phyloP scores from a whole-genome alignment of 1,284 basidiomycete genomes.

The Vanrija sp. region DNA sequence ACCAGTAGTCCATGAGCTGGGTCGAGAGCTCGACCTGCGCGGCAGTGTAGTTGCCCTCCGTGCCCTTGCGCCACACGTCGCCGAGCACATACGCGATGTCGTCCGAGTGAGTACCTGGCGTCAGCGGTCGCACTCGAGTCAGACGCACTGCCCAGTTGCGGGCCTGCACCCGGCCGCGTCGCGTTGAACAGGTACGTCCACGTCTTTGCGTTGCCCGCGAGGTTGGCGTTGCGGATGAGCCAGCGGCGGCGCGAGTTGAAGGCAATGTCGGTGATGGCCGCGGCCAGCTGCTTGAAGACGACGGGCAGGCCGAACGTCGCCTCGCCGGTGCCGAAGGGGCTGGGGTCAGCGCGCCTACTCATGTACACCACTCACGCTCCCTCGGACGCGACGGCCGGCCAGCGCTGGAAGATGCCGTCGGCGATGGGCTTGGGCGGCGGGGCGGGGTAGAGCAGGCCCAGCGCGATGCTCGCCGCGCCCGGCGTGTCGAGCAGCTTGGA shows the following conservation, averaged over 20 bases:
- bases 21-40: conserved; percentile 22
- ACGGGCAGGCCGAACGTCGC: conserved; percentile 30
- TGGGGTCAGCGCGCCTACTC: neutral
- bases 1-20: conserved; percentile 41
- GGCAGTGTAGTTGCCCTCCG: conserved; percentile 20
- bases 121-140: neutral
- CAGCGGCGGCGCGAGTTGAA: conserved; percentile 34
- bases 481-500: neutral
- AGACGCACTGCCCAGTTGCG: conserved; percentile 1
- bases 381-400: conserved; percentile 25
- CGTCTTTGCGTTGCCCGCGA: conserved; percentile 23
- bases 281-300: conserved; percentile 27
- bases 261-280: conserved; percentile 28
- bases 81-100: conserved; percentile 34
- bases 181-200: conserved; percentile 39
- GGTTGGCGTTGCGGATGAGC: conserved; percentile 29
- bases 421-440: conserved; percentile 13
- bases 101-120: conserved; percentile 22
- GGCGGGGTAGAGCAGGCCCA: conserved; percentile 15
- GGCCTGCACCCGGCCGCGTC: conserved; percentile 5
- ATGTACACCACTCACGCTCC: conserved; percentile 10
- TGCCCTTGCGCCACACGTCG: neutral
- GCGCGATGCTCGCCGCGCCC: neutral
- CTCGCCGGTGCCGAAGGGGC: conserved; percentile 40
- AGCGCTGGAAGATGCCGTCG: conserved; percentile 21